These are phyloP conservation scores for Fraxinus paxiana DNA, from an alignment of 305 asterid genomes.

Conservation along the genomic window DNA sequence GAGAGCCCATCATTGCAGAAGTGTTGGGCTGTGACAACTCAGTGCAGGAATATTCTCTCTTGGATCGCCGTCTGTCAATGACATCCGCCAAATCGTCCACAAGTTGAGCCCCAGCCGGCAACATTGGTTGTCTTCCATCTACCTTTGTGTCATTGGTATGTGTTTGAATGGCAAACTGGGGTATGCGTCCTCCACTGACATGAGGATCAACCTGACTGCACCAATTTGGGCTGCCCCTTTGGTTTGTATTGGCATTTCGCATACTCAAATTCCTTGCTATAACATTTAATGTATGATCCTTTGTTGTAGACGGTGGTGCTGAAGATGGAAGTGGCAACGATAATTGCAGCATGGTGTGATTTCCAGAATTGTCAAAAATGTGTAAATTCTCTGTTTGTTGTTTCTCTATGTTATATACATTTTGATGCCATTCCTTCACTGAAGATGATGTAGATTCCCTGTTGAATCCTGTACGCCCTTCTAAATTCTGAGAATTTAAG, in stretches of 20 bases:
- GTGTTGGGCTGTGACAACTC: slow-evolving; percentile 27
- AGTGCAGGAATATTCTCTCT: slow-evolving; percentile 38
- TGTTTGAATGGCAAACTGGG: slow-evolving; percentile 36
- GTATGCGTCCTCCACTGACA: slow-evolving; percentile 27
- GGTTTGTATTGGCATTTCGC: slow-evolving; percentile 36
- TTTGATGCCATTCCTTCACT: slow-evolving; percentile 27
- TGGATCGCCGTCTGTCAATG: slow-evolving; percentile 37
- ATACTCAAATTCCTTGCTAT: slow-evolving; percentile 50
- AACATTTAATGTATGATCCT: slow-evolving; percentile 50
- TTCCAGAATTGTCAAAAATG: slow-evolving; percentile 20
- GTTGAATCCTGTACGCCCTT: slow-evolving; percentile 25
- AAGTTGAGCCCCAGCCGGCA: slow-evolving; percentile 33
- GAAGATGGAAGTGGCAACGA: slow-evolving; percentile 27
- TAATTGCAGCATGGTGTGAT: slow-evolving; percentile 28
- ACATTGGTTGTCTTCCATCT: slow-evolving; percentile 32
- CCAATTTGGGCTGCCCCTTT: slow-evolving; percentile 24
- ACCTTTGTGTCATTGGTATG: slow-evolving; percentile 24
- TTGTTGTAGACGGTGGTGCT: slow-evolving; percentile 28
- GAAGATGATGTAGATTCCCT: slow-evolving; percentile 31
- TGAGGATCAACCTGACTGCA: slow-evolving; percentile 38
- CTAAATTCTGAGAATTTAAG: slow-evolving; percentile 36
- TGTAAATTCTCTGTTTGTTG: slow-evolving; percentile 22
- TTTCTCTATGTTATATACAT: slow-evolving; percentile 24
- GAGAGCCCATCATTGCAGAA: slow-evolving; percentile 34
- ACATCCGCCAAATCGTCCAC: slow-evolving; percentile 24